Base-by-base conservation (phyloP, 1,139 yeast species). In the Protomyces gravidus region DNA sequence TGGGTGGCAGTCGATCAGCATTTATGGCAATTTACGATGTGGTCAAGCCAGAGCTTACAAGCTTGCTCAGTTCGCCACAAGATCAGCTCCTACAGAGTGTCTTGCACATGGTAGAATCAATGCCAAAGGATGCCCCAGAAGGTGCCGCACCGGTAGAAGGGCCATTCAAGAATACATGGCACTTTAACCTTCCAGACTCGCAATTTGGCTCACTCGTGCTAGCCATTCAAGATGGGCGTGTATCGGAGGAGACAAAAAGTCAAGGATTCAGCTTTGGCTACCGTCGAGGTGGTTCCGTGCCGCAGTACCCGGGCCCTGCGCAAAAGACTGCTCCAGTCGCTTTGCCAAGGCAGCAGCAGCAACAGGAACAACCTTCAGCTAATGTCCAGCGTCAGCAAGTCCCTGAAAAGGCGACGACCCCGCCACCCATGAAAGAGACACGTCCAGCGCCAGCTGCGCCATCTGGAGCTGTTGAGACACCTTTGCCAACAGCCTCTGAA, bases 91-190 rank as follows among this genome's bases (percentile, higher is more conserved):
- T 82, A 15, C 81, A 80, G 63, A 69, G 80, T 52, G 88, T 87
- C 3, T 71, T 85, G 52, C 80, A 79, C 58, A 77, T 84, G 33
- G 82, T 84, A 68, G 84, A 84, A 68, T 79, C 81, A 63, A 85
- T 85, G 66, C 90, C 89, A 0, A 59, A 72, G 63, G 67, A 69
- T 64, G 50, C 70, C 59, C 61, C 68, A 62, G 65, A 71, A 51
- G 67, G 67, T 65, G 63, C 70, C 62, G 65, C 68, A 67, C 57
- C 62, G 63, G 58, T 61, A 27, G 53, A 82, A 67, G 75, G 80
- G 17, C 83, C 88, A 1, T 85, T 83, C 69, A 83, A 84, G 66
- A 83, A 84, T 68, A 76, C 84, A 64, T 86, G 94, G 94, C 89
- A 86, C 69, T 84, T 84, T 68, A 85, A 85, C 67, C 72, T 86